These are phyloP conservation scores for Vitellaria paradoxa DNA, from an alignment of 179 eudicot genomes.

Conservation along the genomic window DNA sequence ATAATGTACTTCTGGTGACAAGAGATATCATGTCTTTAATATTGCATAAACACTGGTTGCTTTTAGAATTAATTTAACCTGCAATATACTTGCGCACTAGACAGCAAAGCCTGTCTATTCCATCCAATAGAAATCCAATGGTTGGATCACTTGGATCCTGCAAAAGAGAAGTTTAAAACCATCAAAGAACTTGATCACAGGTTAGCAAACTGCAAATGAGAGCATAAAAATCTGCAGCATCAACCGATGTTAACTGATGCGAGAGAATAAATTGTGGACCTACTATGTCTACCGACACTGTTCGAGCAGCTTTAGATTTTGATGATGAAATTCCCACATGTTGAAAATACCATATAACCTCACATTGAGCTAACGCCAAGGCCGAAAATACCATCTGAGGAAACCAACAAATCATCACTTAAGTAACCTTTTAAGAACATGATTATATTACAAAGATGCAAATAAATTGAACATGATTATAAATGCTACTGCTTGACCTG, in stretches of 20 bases:
- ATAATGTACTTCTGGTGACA: neutral
- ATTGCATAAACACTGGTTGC: neutral
- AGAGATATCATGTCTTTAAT: neutral
- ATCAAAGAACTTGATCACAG: constrained; percentile 11
- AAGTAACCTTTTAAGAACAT: neutral
- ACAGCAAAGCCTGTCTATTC: constrained; percentile 93
- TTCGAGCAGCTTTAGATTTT: constrained; percentile 65
- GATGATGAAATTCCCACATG: constrained; percentile 89
- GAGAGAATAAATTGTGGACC: constrained; percentile 26
- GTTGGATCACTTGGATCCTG: constrained; percentile 99
- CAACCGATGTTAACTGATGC: neutral
- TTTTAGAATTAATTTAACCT: constrained; percentile 41
- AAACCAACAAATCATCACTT: constrained; percentile 16
- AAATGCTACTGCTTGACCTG: neutral
- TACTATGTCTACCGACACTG: constrained; percentile 77
- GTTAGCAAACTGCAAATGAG: neutral
- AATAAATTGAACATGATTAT: neutral
- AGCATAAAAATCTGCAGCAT: constrained; percentile 1
- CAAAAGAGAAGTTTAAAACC: constrained; percentile 17
- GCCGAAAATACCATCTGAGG: constrained; percentile 98
- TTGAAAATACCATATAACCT: constrained; percentile 95
- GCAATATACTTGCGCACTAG: constrained; percentile 98
- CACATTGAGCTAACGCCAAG: constrained; percentile 91
- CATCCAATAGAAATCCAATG: constrained; percentile 85
- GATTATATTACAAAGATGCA: neutral